Percentiles rank a stretch among this genome's conserved stretches.
Evolutionary conservation across 768 basidiomycete genomes (phyloP).

Genomic region (Lepiota venenata): DNA sequence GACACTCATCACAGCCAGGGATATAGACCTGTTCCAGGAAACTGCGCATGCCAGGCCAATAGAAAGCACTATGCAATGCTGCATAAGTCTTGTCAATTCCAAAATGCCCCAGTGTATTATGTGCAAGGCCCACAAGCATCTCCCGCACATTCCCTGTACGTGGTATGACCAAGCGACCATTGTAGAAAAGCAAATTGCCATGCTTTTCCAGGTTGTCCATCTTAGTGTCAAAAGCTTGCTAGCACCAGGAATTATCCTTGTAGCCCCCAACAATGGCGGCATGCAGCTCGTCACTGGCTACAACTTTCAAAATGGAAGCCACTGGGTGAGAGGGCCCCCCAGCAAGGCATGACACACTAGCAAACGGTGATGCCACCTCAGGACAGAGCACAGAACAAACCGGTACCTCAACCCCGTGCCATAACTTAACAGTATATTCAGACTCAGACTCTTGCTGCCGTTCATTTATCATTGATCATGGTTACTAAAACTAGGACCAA

Average conservation of each 20-base stretch:
- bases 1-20: slow-evolving; percentile 29
- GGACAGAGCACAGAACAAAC: not conserved
- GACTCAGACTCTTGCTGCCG: too few species aligned
- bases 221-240: not conserved
- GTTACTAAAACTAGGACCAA: too few species aligned
- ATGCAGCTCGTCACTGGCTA: not conserved
- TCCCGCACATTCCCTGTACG: too few species aligned
- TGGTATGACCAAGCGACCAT: too few species aligned
- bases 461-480: too few species aligned
- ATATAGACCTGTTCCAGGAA: slow-evolving; percentile 31
- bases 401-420: not conserved
- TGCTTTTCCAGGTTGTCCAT: not conserved
- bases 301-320: not conserved
- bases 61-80: slow-evolving; percentile 20
- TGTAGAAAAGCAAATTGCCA: slow-evolving; percentile 22
- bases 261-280: not conserved
- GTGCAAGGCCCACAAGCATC: slow-evolving; percentile 24
- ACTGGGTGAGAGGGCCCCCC: not conserved
- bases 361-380: not conserved
- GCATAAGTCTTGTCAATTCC: slow-evolving; percentile 30
- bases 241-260: not conserved
- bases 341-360: not conserved
- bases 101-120: slow-evolving; percentile 30
- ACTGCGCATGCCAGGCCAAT: slow-evolving; percentile 33
- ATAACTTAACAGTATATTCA: too few species aligned